phyloP scores from a whole-genome alignment of 2,329 filamentous ascomycete species.

The Apiospora marii region DNA sequence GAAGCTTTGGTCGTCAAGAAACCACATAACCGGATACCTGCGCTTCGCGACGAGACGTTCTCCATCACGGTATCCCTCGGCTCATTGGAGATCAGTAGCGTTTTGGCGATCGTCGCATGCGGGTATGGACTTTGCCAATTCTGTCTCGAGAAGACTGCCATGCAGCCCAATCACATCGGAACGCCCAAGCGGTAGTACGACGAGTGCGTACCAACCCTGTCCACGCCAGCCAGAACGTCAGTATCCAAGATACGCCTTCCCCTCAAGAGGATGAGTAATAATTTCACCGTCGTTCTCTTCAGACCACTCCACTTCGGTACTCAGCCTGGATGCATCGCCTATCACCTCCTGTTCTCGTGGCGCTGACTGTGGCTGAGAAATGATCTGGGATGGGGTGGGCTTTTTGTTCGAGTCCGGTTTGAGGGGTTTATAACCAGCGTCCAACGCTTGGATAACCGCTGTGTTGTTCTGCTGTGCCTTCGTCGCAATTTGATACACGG shows the following conservation, averaged over 20 bases:
- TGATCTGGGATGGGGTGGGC: not conserved
- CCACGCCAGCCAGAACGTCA: not conserved
- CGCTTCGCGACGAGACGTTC: too few species aligned
- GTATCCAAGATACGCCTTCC: not conserved
- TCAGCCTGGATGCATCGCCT: not conserved
- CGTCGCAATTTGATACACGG: not conserved
- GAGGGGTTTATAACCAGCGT: not conserved
- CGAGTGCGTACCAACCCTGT: not conserved
- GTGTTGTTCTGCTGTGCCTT: not conserved
- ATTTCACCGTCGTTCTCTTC: not conserved
- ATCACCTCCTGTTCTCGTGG: not conserved
- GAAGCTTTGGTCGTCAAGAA: too few species aligned
- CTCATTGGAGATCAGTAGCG: not conserved
- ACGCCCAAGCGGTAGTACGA: not conserved
- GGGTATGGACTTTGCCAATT: not conserved
- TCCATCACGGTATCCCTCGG: constrained; percentile 3
- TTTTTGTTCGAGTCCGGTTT: not conserved
- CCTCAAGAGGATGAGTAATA: not conserved
- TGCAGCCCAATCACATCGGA: constrained; percentile 3
- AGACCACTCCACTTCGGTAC: not conserved
- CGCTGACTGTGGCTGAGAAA: not conserved
- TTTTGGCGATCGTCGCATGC: not conserved
- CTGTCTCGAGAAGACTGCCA: constrained; percentile 7
- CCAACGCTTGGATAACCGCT: not conserved
- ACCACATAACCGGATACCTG: too few species aligned